Base-by-base conservation (phyloP, 2,329 filamentous ascomycete species). In the Zymoseptoria brevis region DNA sequence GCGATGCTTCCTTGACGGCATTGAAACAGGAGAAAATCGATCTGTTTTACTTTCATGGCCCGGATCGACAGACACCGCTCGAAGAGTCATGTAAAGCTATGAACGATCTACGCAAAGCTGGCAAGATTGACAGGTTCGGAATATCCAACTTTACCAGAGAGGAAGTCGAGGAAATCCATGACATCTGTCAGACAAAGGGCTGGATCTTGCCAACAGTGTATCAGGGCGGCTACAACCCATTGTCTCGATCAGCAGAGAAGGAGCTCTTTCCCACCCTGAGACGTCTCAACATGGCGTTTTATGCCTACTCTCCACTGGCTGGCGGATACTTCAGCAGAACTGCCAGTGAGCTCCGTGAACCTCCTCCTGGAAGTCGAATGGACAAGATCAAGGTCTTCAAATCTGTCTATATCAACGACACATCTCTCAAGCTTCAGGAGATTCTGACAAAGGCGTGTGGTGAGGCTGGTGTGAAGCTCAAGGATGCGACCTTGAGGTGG, bases 31-130 rank as follows among this genome's bases (percentile, higher is more conserved):
- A 64, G 3, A 64, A 62, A n/a, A 66, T 75, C 29, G 70, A 75
- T 57, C 64, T 75, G 21, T 73, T 74, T 65, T 77, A 75, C 56
- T 73, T 78, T n/a, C 78, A 80, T 62, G 72, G 72, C 4, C 78
- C 78, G 0, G 80, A 81, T 61, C 71, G 76, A 2, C 56, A 68
- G 1, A 78, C 77, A 0, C 73, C 79, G 0, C 73, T 75, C 55
- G 75, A 77, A 54, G 75, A 76, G 4, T 80, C 79, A 1, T 69
- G 81, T n/a, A 67, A 70, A 6, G 78, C 73, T 24, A 75, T 82
- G 35, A 74, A 82, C 63, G 67, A 74, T 4, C 71, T 82, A 0
- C 69, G 79, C 67, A 63, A 75, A 22, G 73, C 77, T 54, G 79
- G 79, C 0, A 71, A 73, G 24, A 80, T 81, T 64, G 67, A 68